Percentiles rank a stretch among this genome's conserved stretches.
phyloP scores from a whole-genome alignment of 805 yeast genomes.

The Candida maltosa region DNA sequence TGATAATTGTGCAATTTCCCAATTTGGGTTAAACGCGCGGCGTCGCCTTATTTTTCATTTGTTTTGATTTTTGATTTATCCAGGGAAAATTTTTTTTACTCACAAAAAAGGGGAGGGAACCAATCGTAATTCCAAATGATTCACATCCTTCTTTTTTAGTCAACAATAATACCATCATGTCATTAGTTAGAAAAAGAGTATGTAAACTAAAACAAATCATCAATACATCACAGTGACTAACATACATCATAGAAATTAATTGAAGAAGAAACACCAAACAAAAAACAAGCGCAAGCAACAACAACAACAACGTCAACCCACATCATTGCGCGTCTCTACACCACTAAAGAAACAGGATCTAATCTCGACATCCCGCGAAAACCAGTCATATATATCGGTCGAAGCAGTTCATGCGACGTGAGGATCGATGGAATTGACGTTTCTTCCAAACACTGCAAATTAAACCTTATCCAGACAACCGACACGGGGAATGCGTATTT shows the following conservation, averaged over 20 bases:
- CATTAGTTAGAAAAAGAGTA: conserved; percentile 25
- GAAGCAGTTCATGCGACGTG: conserved; percentile 61
- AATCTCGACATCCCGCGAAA: conserved; percentile 19
- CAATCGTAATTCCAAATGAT: too few relatives aligned
- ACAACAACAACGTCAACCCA: conserved; percentile 4
- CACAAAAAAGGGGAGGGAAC: too few relatives aligned
- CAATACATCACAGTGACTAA: conserved; percentile 14
- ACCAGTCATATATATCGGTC: conserved; percentile 37
- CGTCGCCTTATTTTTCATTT: too few relatives aligned
- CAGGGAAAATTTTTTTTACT: too few relatives aligned
- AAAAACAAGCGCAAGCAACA: conserved; percentile 7
- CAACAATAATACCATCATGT: conserved; percentile 12
- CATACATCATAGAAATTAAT: background rate
- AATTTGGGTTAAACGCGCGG: too few relatives aligned
- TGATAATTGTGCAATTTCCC: too few relatives aligned
- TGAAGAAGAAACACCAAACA: conserved; percentile 5
- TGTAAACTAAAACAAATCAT: conserved; percentile 18
- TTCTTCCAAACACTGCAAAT: conserved; percentile 62
- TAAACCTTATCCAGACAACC: conserved; percentile 24
- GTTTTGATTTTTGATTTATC: too few relatives aligned
- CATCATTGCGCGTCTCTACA: conserved; percentile 20
- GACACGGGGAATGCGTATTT: conserved; percentile 26
- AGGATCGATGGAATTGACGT: conserved; percentile 54
- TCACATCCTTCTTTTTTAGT: too few relatives aligned
- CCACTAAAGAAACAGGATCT: conserved; percentile 13